These are phyloP conservation scores for Mortierella sp. DNA, from an alignment of 371 early-diverging fungal species.

Conservation along the genomic window DNA sequence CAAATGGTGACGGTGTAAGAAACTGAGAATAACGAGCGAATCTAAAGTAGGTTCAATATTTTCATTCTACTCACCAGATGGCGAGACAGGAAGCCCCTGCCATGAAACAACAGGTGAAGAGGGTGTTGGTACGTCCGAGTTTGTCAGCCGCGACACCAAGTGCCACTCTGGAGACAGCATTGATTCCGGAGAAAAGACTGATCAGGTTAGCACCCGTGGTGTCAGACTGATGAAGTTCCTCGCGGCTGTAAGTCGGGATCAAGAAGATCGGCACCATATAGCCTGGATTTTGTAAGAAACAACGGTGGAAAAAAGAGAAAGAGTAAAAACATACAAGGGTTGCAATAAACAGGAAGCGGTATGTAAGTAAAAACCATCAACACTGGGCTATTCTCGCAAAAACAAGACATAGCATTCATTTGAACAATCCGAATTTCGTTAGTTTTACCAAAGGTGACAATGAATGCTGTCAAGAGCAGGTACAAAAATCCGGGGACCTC, in stretches of 20 bases:
- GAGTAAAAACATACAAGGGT: too few relatives aligned
- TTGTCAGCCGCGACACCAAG: constrained; percentile 60
- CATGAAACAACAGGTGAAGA: constrained; percentile 57
- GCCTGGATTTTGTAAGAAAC: constrained; percentile 1
- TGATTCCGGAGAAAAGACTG: constrained; percentile 60
- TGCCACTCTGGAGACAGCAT: constrained; percentile 60
- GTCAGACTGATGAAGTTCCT: constrained; percentile 33
- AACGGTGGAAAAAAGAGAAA: too few relatives aligned
- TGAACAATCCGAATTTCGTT: too few relatives aligned
- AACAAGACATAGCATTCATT: too few relatives aligned
- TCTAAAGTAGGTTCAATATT: too few relatives aligned
- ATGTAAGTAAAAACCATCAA: too few relatives aligned
- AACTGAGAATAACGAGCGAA: neutral
- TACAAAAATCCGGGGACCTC: constrained; percentile 41
- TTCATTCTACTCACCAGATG: constrained; percentile 57
- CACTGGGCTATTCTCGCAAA: too few relatives aligned
- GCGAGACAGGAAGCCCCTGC: constrained; percentile 58
- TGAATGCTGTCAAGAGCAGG: constrained; percentile 48
- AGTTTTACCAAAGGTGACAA: constrained; percentile 54
- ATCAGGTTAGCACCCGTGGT: constrained; percentile 62
- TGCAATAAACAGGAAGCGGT: too few relatives aligned
- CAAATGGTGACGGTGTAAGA: neutral
- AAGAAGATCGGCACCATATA: constrained; percentile 50
- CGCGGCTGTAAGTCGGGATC: constrained; percentile 54
- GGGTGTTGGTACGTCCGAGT: constrained; percentile 59